A percentile compares a stretch with the other conserved stretches of the same genome.
phyloP scores from a whole-genome alignment of 2,329 filamentous ascomycete species.

The Cucurbitaria berberidis region DNA sequence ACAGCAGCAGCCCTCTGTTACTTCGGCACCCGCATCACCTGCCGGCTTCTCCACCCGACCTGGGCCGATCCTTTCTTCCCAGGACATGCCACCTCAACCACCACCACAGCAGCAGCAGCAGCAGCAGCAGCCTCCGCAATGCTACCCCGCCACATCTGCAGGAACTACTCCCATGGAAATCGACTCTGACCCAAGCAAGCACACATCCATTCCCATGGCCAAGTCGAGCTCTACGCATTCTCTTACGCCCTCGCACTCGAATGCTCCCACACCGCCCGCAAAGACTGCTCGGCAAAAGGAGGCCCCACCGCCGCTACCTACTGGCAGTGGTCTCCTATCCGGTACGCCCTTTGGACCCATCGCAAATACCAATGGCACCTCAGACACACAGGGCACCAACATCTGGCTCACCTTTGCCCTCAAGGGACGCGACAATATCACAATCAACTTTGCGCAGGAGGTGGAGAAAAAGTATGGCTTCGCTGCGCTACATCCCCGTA shows the following conservation, averaged over 20 bases:
- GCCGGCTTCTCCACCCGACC: slow-evolving; percentile 39
- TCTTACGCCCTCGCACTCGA: slow-evolving; percentile 53
- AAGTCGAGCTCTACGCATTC: slow-evolving; percentile 42
- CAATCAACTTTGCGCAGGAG: slow-evolving; percentile 92
- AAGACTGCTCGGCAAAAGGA: slow-evolving; percentile 64
- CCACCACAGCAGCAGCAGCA: slow-evolving; percentile 15
- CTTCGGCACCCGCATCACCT: slow-evolving; percentile 50
- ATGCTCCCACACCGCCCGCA: slow-evolving; percentile 60
- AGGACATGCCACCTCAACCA: slow-evolving; percentile 30
- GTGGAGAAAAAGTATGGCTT: slow-evolving; percentile 95
- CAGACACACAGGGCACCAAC: slow-evolving; percentile 62
- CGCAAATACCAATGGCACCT: slow-evolving; percentile 52
- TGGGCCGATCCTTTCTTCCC: slow-evolving; percentile 35
- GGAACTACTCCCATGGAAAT: slow-evolving; percentile 46
- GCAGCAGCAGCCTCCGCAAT: slow-evolving; percentile 11
- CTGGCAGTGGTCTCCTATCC: slow-evolving; percentile 68
- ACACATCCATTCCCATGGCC: slow-evolving; percentile 39
- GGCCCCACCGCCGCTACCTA: slow-evolving; percentile 62
- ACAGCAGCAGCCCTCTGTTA: slow-evolving; percentile 46
- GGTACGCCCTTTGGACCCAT: slow-evolving; percentile 65
- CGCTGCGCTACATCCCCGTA: slow-evolving; percentile 87
- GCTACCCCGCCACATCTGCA: slow-evolving; percentile 22
- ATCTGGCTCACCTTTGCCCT: slow-evolving; percentile 86
- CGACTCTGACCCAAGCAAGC: slow-evolving; percentile 40
- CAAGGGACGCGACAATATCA: slow-evolving; percentile 82